A percentile compares a stretch with the other conserved stretches of the same genome.
Conservation (phyloP, 1,139 yeast species). For the Nematodospora anomalae region DNA sequence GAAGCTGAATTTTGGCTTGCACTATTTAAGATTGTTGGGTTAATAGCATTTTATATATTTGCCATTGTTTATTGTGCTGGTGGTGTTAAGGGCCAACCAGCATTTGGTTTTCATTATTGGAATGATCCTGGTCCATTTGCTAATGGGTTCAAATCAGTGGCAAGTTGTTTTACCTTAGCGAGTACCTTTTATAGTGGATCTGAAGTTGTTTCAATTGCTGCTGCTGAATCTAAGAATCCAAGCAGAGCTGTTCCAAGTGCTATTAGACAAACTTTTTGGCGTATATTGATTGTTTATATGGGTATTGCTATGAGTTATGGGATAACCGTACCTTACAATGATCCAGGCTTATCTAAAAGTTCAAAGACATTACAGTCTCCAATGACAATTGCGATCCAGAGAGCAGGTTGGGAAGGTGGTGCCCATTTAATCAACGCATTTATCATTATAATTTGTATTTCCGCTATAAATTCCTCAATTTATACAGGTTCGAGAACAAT, state of each 20-base stretch:
- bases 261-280: slow-evolving; percentile 55
- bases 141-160: slow-evolving; percentile 68
- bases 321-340: slow-evolving; percentile 55
- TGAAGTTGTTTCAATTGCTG: slow-evolving; percentile 57
- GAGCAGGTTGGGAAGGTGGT: slow-evolving; percentile 54
- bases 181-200: slow-evolving; percentile 61
- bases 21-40: slow-evolving; percentile 51
- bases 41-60: slow-evolving; percentile 58
- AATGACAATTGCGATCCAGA: slow-evolving; percentile 41
- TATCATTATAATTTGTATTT: slow-evolving; percentile 50
- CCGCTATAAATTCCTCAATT: slow-evolving; percentile 55
- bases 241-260: slow-evolving; percentile 57
- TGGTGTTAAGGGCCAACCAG: slow-evolving; percentile 55
- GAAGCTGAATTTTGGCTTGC: slow-evolving; percentile 70
- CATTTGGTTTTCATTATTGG: slow-evolving; percentile 54
- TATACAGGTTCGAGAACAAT: slow-evolving; percentile 54
- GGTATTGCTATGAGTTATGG: slow-evolving; percentile 56
- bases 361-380: slow-evolving; percentile 40
- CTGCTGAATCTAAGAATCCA: slow-evolving; percentile 58
- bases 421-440: slow-evolving; percentile 52
- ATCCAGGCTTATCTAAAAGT: slow-evolving; percentile 28
- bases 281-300: slow-evolving; percentile 55
- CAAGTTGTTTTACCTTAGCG: slow-evolving; percentile 68
- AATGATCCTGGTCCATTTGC: slow-evolving; percentile 51
- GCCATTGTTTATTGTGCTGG: slow-evolving; percentile 64